These are phyloP conservation scores for Cladosporium sp. DNA, from an alignment of 2,329 filamentous ascomycete species.

Conservation along the genomic window DNA sequence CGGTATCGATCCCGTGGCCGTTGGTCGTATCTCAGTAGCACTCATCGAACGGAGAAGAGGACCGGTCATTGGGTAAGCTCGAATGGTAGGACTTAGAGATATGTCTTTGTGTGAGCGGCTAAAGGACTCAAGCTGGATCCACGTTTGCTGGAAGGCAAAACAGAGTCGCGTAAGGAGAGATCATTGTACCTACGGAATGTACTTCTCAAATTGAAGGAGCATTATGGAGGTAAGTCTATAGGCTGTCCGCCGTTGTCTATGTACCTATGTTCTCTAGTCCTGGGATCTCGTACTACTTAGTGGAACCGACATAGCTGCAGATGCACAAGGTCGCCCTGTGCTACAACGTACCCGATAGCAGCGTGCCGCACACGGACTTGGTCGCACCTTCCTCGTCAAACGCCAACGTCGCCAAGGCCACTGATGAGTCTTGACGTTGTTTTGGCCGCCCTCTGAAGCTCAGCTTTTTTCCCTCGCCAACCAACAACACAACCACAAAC, in stretches of 20 bases:
- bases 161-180: background rate
- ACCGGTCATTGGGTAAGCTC: background rate
- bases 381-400: slow-evolving; percentile 6
- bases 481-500: slow-evolving; percentile 2
- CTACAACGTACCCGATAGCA: background rate
- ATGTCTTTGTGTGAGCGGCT: background rate
- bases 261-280: background rate
- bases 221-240: background rate
- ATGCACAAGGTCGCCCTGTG: background rate
- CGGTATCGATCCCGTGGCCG: background rate
- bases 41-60: background rate
- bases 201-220: background rate
- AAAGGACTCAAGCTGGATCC: background rate
- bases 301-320: background rate
- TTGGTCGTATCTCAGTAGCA: background rate
- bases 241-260: background rate
- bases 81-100: background rate
- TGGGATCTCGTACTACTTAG: background rate
- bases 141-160: background rate
- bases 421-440: background rate
- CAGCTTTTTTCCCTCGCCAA: slow-evolving; percentile 1
- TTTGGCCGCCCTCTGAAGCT: background rate
- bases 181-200: background rate
- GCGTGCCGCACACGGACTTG: background rate
- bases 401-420: background rate